phyloP scores from a whole-genome alignment of 1,284 basidiomycete species.

The Cronartium ribicola region DNA sequence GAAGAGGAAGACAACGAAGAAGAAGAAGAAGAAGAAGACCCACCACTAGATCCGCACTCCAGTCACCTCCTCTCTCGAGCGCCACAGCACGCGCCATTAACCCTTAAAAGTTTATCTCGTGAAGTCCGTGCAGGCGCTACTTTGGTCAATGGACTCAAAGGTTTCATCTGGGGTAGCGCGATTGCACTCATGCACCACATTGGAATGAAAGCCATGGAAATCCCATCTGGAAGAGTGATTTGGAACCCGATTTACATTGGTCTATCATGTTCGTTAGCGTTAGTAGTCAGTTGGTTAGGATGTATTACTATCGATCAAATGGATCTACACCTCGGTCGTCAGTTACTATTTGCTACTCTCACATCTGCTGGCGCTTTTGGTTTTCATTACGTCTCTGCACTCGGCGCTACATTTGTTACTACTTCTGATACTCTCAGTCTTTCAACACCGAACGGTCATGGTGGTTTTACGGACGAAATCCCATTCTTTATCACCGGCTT shows the following conservation, averaged over 20 bases:
- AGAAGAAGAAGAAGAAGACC: neutral
- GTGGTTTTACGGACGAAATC: slow-evolving; percentile 13
- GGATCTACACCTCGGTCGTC: slow-evolving; percentile 19
- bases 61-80: neutral
- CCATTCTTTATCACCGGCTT: slow-evolving; percentile 43
- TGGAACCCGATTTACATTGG: slow-evolving; percentile 14
- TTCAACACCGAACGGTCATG: slow-evolving; percentile 2
- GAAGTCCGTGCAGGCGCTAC: neutral
- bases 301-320: slow-evolving; percentile 28
- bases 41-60: neutral
- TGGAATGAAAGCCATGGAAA: slow-evolving; percentile 35
- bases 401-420: slow-evolving; percentile 6
- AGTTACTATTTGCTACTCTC: slow-evolving; percentile 31
- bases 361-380: slow-evolving; percentile 23
- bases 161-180: slow-evolving; percentile 25
- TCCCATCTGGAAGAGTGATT: slow-evolving; percentile 25
- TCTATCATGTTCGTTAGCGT: slow-evolving; percentile 16
- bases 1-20: slow-evolving; percentile 2
- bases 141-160: neutral
- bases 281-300: slow-evolving; percentile 17
- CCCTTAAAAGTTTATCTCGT: neutral
- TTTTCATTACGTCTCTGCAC: slow-evolving; percentile 16
- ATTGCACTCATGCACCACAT: slow-evolving; percentile 33
- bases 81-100: neutral
- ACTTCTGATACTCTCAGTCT: neutral